These are phyloP conservation scores for Elongisporangium senticosum DNA, from an alignment of 352 stramenopile species.

Conservation along the genomic window DNA sequence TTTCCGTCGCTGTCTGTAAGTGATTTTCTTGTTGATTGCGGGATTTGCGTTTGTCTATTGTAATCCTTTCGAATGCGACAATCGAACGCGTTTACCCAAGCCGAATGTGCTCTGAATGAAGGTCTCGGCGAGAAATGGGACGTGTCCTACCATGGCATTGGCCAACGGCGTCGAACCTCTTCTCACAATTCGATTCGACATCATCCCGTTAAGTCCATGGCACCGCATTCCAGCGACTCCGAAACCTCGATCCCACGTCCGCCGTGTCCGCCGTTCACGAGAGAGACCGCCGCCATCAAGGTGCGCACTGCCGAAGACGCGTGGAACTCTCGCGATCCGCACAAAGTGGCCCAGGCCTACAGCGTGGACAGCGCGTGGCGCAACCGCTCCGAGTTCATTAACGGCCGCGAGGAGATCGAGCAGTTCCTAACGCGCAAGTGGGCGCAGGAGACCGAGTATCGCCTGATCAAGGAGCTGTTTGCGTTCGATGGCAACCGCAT, in stretches of 20 bases:
- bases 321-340: conserved; percentile 81
- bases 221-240: not conserved
- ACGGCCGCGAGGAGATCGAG: conserved; percentile 65
- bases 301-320: conserved; percentile 83
- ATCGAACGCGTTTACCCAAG: no score
- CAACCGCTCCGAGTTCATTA: conserved; percentile 82
- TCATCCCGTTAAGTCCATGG: no score
- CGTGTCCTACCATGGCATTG: no score
- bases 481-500: conserved; percentile 77
- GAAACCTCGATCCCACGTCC: conserved; percentile 8
- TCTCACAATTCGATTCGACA: no score
- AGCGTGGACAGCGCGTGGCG: conserved; percentile 75
- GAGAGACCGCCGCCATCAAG: conserved; percentile 70
- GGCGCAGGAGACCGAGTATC: conserved; percentile 69
- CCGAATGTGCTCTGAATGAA: no score
- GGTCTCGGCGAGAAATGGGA: no score
- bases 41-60: no score
- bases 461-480: conserved; percentile 89
- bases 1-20: no score
- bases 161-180: no score
- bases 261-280: conserved; percentile 76
- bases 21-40: no score
- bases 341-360: conserved; percentile 78
- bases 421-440: conserved; percentile 78
- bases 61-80: no score